Conservation (phyloP, 2,329 filamentous ascomycete genomes). For the Ascochyta lentis region DNA sequence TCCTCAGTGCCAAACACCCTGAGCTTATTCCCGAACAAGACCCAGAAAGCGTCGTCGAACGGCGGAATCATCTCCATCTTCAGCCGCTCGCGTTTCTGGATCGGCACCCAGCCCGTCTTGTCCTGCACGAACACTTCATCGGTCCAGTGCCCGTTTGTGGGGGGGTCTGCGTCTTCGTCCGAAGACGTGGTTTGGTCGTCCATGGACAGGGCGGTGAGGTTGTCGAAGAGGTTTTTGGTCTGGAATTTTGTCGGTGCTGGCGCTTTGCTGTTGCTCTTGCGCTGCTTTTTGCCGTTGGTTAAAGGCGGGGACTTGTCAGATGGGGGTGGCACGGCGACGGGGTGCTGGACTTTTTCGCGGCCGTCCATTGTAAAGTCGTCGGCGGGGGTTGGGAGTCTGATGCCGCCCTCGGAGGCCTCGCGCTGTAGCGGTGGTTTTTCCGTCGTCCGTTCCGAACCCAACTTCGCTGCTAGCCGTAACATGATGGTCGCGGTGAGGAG, state of each 20-base stretch:
- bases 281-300: conserved; percentile 16
- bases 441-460: conserved; percentile 48
- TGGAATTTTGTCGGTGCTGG: conserved; percentile 23
- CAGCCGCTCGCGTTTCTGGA: conserved; percentile 25
- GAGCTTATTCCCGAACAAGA: conserved; percentile 64
- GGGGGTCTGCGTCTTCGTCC: conserved; percentile 18
- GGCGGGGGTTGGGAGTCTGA: background rate
- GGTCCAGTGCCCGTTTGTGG: conserved; percentile 25
- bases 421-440: background rate
- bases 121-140: conserved; percentile 28
- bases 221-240: conserved; percentile 39
- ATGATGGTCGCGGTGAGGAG: conserved; percentile 66
- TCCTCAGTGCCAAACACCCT: conserved; percentile 67
- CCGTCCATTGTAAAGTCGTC: conserved; percentile 23
- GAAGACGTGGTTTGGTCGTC: conserved; percentile 4
- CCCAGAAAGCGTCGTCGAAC: conserved; percentile 61
- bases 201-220: conserved; percentile 17
- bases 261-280: conserved; percentile 2
- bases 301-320: background rate
- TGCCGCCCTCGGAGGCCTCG: conserved; percentile 15
- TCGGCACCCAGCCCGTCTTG: conserved; percentile 28
- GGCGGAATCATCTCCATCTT: conserved; percentile 58
- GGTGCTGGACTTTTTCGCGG: conserved; percentile 23
- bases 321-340: conserved; percentile 23
- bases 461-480: conserved; percentile 61